Evolutionary conservation across 2,329 filamentous ascomycete species (phyloP).

Genomic region (Cladosporium sp.): DNA sequence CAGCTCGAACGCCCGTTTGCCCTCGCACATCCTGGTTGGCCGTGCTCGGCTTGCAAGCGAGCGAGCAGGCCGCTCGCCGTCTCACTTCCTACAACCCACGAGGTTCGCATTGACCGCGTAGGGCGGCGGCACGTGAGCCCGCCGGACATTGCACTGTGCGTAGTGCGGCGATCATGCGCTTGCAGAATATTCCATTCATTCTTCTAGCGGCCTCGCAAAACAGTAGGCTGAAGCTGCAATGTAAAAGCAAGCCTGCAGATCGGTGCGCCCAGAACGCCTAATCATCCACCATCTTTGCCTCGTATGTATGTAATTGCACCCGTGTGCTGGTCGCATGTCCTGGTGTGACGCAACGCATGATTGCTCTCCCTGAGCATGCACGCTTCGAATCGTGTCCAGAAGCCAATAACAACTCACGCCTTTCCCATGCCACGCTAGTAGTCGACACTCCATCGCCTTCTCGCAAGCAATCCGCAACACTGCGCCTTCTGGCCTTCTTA

Average conservation of each 20-base stretch:
- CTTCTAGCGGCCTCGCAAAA: not conserved
- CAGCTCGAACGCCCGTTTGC: not conserved
- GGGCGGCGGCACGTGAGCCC: not conserved
- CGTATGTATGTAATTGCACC: conserved; percentile 1
- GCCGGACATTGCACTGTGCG: not conserved
- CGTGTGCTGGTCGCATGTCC: not conserved
- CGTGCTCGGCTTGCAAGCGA: not conserved
- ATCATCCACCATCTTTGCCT: not conserved
- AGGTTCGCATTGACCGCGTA: conserved; percentile 9
- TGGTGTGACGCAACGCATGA: not conserved
- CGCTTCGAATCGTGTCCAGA: not conserved
- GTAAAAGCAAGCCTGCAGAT: conserved; percentile 1
- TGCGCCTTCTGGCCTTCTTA: not conserved
- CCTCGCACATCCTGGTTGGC: not conserved
- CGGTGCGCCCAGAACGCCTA: not conserved
- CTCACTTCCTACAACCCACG: not conserved
- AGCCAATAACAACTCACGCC: not conserved
- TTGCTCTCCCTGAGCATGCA: not conserved
- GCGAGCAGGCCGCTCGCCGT: not conserved
- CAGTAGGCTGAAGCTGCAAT: conserved; percentile 4
- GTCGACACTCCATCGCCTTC: not conserved
- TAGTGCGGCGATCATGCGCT: not conserved
- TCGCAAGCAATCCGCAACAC: not conserved
- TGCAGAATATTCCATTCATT: not conserved
- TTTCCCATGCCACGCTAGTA: conserved; percentile 15